Evolutionary conservation across 1,284 basidiomycete species (phyloP).

Genomic region (Cutaneotrichosporon arboriforme): DNA sequence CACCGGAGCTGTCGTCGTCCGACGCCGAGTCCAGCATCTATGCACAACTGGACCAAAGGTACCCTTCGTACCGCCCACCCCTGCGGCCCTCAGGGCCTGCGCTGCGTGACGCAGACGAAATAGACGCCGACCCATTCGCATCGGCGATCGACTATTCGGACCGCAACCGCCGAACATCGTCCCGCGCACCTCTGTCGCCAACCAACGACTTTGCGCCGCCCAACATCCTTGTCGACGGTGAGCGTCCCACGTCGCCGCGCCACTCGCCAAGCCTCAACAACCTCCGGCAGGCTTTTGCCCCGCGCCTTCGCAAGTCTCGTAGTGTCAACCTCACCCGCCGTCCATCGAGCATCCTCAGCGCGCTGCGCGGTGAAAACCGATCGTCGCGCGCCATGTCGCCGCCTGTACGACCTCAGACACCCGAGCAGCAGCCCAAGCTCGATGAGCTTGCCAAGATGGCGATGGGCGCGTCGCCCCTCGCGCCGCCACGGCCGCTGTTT

Average conservation of each 20-base stretch:
- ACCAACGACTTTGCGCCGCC: conserved; percentile 1
- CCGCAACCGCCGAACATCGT: neutral
- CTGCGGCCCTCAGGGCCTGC: neutral
- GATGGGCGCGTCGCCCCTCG: conserved; percentile 3
- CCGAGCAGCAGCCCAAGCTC: neutral
- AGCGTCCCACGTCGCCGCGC: neutral
- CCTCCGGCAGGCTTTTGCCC: conserved; percentile 10
- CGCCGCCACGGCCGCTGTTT: conserved; percentile 11
- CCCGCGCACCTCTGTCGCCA: neutral
- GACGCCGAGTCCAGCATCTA: neutral
- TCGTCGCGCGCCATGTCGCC: neutral
- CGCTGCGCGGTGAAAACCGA: neutral
- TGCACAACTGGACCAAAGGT: conserved; percentile 5
- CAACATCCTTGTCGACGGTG: neutral
- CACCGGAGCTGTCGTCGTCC: neutral
- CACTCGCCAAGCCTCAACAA: conserved; percentile 4
- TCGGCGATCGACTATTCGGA: conserved; percentile 24
- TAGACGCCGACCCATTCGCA: conserved; percentile 34
- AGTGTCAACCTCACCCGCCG: conserved; percentile 6
- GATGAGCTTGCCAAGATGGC: conserved; percentile 1
- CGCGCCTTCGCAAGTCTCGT: conserved; percentile 15
- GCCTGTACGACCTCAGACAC: neutral
- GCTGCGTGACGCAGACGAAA: neutral
- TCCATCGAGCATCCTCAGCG: conserved; percentile 1
- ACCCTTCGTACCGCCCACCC: conserved; percentile 1